Base-by-base conservation (phyloP, 257 asterid species). In the Solanum paucissectum region DNA sequence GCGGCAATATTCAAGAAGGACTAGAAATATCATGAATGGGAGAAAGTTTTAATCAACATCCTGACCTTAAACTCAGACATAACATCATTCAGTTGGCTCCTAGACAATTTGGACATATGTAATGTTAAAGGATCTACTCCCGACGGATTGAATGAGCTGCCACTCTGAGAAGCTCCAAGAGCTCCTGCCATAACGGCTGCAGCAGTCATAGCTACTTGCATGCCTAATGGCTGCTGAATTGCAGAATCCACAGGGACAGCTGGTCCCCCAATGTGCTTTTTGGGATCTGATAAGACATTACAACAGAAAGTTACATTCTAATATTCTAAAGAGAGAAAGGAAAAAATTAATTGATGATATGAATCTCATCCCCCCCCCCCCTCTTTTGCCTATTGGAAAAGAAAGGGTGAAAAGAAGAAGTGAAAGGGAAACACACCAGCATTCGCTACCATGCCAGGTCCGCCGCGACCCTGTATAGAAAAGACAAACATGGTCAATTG, bases 151-250 rank as follows among this genome's bases (percentile, higher is more conserved):
- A 91, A 52, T 6, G 88, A 85, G 88, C 84, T 90, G 75, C 94
- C 92, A 66, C 85, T 91, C 92, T 95, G 98, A 89, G 94, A 89
- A 86, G 95, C 92, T 86, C 98, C 98, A 90, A 97, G 98, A 89
- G 94, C 93, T 90, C 95, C 96, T 37, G 98, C 96, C 98, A 97
- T 95, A 90, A 94, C 93, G 37, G 94, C 87, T 88, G 98, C 98
- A 90, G 98, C 98, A 90, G 95, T 91, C 91, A 90, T 86, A 62
- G 98, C 97, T 87, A 91, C 95, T 25, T 98, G 91, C 86, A 93
- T 93, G 52, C 99, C 99, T 18, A 97, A 87, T 68, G 99, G 96
- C 92, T 93, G 98, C 85, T 94, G 91, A 92, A 92, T 87, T 91
- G 87, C 87, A 23, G 94, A 88, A 87, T 95, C 94, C 42, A 93